A percentile compares a stretch with the other conserved stretches of the same genome.
phyloP scores from a whole-genome alignment of 345 rosid species.

The Camelina sativa region DNA sequence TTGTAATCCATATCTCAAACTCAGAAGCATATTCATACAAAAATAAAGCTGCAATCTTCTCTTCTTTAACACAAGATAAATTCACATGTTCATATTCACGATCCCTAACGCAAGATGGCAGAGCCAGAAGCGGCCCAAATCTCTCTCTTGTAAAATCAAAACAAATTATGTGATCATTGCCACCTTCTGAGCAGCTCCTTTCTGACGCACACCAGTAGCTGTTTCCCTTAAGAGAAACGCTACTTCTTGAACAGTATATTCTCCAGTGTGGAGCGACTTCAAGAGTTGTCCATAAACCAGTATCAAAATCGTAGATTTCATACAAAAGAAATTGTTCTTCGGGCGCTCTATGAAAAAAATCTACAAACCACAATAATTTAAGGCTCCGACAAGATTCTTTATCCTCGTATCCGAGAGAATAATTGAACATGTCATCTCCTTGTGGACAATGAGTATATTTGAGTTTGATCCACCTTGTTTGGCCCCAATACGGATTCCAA shows the following conservation, averaged over 20 bases:
- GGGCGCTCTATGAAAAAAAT: background rate
- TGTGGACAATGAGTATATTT: background rate
- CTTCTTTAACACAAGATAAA: background rate
- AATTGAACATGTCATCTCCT: background rate
- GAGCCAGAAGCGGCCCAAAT: no score
- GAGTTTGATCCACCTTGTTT: background rate
- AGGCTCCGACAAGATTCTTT: background rate
- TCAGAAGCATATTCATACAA: background rate
- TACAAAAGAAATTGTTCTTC: background rate
- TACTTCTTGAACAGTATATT: no score
- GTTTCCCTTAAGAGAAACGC: no score
- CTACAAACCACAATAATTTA: background rate
- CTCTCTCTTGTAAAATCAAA: no score
- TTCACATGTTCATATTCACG: fast-evolving
- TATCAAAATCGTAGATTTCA: background rate
- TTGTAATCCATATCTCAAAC: background rate
- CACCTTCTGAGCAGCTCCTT: no score
- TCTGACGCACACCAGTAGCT: no score
- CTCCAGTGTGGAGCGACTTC: no score
- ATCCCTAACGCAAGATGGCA: no score
- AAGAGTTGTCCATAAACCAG: no score
- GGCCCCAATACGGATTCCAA: background rate
- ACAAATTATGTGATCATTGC: no score
- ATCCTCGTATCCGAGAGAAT: background rate
- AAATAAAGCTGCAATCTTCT: background rate